These are phyloP conservation scores for Coemansia sp. DNA, from an alignment of 192 early-diverging fungal species.

Conservation along the genomic window DNA sequence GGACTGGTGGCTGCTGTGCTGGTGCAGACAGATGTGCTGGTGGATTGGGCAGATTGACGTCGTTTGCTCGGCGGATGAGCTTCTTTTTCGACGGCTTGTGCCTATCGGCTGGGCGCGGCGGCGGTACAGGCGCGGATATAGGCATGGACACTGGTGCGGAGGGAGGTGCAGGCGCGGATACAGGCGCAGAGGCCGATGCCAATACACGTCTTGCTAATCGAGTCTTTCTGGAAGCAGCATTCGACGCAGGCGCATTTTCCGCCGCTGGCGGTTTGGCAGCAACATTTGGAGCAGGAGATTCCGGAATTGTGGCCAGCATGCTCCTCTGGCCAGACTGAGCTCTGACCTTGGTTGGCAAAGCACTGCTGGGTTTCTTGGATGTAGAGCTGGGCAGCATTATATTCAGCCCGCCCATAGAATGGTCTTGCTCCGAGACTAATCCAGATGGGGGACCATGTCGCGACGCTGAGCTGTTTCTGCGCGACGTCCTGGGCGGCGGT, in stretches of 20 bases:
- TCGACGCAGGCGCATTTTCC: not conserved
- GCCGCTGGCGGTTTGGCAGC: not conserved
- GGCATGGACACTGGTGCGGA: too few species aligned
- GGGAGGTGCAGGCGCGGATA: too few species aligned
- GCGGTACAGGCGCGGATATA: not conserved
- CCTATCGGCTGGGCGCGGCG: not conserved
- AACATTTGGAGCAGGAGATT: not conserved
- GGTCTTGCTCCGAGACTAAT: not conserved
- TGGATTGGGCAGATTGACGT: not conserved
- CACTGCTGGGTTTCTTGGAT: not conserved
- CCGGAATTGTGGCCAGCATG: slow-evolving; percentile 6
- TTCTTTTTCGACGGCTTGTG: not conserved
- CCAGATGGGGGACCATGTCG: not conserved
- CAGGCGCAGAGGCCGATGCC: too few species aligned
- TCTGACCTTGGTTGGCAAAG: not conserved
- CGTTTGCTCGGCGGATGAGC: not conserved
- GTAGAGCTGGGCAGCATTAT: slow-evolving; percentile 8
- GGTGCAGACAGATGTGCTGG: not conserved
- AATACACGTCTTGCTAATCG: not conserved
- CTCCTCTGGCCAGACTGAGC: not conserved
- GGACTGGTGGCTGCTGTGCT: slow-evolving; percentile 8
- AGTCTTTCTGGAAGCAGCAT: not conserved
- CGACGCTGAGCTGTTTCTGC: not conserved
- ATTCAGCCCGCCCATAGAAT: slow-evolving; percentile 5
- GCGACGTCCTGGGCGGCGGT: not conserved